These are phyloP conservation scores for Verticillium longisporum DNA, from an alignment of 2,329 filamentous ascomycete species.

Conservation along the genomic window DNA sequence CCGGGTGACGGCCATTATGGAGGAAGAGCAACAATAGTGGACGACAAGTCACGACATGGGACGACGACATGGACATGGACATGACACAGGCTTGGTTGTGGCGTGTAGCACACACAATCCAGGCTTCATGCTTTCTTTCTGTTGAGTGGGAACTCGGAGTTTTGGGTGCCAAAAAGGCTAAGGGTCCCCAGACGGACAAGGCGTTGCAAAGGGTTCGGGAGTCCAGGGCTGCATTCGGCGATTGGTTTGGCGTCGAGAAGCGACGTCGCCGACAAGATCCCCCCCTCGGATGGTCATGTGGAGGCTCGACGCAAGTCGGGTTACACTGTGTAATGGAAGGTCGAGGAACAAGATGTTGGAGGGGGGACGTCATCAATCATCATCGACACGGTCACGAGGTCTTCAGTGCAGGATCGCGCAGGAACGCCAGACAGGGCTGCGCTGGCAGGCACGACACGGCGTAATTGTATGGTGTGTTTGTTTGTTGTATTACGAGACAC, in stretches of 20 bases:
- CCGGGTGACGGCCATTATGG: constrained; percentile 48
- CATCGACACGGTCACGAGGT: neutral
- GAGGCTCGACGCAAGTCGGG: neutral
- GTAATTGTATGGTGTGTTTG: neutral
- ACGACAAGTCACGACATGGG: neutral
- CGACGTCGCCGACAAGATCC: neutral
- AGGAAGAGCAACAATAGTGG: constrained; percentile 15
- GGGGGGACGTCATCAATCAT: neutral
- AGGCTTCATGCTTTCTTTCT: neutral
- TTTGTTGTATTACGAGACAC: neutral
- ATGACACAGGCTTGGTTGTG: neutral
- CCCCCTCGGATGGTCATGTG: neutral
- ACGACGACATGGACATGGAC: neutral
- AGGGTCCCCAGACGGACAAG: neutral
- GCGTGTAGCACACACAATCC: neutral
- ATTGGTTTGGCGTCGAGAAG: neutral
- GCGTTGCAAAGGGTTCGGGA: neutral
- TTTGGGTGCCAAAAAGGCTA: neutral
- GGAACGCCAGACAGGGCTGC: neutral
- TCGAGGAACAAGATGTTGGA: neutral
- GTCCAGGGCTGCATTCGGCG: neutral
- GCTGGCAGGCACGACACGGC: neutral
- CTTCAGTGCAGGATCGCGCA: neutral
- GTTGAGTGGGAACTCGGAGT: neutral
- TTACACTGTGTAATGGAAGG: neutral